A percentile compares a stretch with the other conserved stretches of the same genome.
phyloP scores from a whole-genome alignment of 352 stramenopile genomes.

The Globisporangium radiosum region DNA sequence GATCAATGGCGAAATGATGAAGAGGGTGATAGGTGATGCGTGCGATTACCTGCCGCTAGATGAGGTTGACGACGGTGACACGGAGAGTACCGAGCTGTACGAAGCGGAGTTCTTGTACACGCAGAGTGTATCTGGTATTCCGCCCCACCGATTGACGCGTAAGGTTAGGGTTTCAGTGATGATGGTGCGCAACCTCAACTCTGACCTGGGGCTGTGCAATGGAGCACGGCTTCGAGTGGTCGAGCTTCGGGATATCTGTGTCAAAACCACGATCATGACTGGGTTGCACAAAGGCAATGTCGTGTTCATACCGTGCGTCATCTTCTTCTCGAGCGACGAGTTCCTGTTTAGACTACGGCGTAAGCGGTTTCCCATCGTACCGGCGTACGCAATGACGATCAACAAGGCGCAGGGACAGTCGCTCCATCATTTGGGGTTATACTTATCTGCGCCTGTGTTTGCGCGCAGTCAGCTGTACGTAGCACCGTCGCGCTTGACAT shows the following conservation, averaged over 20 bases:
- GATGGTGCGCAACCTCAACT: constrained; percentile 15
- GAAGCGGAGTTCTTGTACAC: constrained; percentile 80
- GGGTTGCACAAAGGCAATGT: neutral
- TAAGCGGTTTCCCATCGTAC: constrained; percentile 12
- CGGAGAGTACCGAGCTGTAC: constrained; percentile 79
- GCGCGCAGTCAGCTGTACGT: constrained; percentile 21
- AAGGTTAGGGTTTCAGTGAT: constrained; percentile 6
- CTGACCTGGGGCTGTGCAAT: constrained; percentile 8
- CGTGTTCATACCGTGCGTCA: neutral
- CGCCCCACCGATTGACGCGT: neutral
- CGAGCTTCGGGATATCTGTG: constrained; percentile 8
- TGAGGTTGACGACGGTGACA: constrained; percentile 72
- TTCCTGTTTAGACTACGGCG: neutral
- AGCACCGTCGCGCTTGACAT: constrained; percentile 12
- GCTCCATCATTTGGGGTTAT: constrained; percentile 11
- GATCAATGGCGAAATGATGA: constrained; percentile 81
- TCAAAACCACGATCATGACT: constrained; percentile 4
- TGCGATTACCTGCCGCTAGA: neutral
- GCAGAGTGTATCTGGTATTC: no score
- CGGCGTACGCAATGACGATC: constrained; percentile 15
- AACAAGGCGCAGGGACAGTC: constrained; percentile 13
- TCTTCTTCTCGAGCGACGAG: neutral
- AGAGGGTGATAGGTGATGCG: constrained; percentile 64
- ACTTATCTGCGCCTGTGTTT: constrained; percentile 12
- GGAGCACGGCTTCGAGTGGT: constrained; percentile 7